Evolutionary conservation across 2,329 filamentous ascomycete species (phyloP), one percentile per base, ranked within the genome.

Genomic region (Ophiostoma fasciatum): DNA sequence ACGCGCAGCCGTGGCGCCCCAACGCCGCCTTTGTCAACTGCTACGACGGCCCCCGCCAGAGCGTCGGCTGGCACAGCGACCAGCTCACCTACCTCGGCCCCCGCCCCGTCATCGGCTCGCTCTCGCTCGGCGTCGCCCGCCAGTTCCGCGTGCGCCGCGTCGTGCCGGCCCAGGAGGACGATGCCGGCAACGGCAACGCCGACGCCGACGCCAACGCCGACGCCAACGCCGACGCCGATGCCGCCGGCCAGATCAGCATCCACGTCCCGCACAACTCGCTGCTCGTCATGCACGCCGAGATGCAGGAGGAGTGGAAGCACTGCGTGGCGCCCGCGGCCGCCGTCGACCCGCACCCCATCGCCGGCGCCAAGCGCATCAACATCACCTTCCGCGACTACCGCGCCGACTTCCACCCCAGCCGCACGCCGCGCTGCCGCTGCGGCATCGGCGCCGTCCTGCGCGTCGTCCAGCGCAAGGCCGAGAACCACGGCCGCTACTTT

Each of bases 291-390:
- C 87, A 96, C 50, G 87, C 88, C 1, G 84, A 93, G 52, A 96
- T 94, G 83, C 88, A 96, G 51, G 88, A 96, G 51, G 78, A 82
- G 51, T 96, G 85, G 85, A 96, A 94, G 55, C 90, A 98, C 55
- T 71, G 73, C 45, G 81, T 98, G 29, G 66, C 75, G 0, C 81
- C 85, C 0, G 77, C 81, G 0, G 64, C 68, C 33, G 73, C 77
- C 4, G 81, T 96, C 40, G 79, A 85, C 42, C 83, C 84, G 1
- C 90, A 98, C 53, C 83, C 87, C 0, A 53, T 94, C 1, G 71
- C 87, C 0, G 79, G 78, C 1, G 85, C 76, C 47, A 77, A 74
- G 44, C 70, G 90, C 28, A 87, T 98, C 48, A 96, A 96, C 51
- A 71, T 98, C 52, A 98, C 90, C 0, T 98, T 94, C 56, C 75